phyloP scores from a whole-genome alignment of 108 stramenopile genomes.

The Stephanodiscus minutulus region DNA sequence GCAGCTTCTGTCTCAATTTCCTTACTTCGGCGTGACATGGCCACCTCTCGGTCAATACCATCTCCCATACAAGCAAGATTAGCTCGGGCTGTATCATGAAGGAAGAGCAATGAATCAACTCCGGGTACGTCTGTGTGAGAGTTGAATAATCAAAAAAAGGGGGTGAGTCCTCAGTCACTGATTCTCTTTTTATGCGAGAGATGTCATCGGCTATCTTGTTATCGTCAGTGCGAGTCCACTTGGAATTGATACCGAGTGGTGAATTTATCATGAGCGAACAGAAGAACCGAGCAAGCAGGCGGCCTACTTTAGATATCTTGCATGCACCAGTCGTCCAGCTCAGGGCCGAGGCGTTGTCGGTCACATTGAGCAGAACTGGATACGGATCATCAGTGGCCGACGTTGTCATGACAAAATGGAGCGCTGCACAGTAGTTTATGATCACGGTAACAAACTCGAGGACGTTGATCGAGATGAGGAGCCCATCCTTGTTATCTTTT shows the following conservation, averaged over 20 bases:
- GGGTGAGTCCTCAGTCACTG: conserved; percentile 19
- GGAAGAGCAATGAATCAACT: conserved; percentile 1
- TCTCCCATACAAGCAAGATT: conserved; percentile 2
- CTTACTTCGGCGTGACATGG: too few relatives aligned
- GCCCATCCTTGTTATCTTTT: neutral
- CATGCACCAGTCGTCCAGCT: neutral
- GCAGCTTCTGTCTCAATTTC: too few relatives aligned
- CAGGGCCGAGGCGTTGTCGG: conserved; percentile 9
- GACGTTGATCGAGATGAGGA: conserved; percentile 7
- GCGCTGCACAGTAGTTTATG: too few relatives aligned
- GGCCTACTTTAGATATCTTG: neutral
- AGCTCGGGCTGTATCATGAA: conserved; percentile 12
- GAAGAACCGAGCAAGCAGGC: conserved; percentile 8
- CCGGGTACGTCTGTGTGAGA: conserved; percentile 22
- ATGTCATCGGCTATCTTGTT: conserved; percentile 20
- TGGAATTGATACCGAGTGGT: conserved; percentile 1
- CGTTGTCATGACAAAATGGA: neutral
- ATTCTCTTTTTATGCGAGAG: neutral
- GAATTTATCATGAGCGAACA: neutral
- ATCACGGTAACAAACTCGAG: too few relatives aligned
- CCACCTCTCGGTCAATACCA: too few relatives aligned
- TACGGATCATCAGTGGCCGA: neutral
- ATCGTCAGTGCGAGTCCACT: conserved; percentile 3
- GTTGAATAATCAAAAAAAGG: conserved; percentile 13
- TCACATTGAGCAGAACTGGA: neutral